Base-by-base conservation (phyloP, 306 rosid species). In the Malus sylvestris region DNA sequence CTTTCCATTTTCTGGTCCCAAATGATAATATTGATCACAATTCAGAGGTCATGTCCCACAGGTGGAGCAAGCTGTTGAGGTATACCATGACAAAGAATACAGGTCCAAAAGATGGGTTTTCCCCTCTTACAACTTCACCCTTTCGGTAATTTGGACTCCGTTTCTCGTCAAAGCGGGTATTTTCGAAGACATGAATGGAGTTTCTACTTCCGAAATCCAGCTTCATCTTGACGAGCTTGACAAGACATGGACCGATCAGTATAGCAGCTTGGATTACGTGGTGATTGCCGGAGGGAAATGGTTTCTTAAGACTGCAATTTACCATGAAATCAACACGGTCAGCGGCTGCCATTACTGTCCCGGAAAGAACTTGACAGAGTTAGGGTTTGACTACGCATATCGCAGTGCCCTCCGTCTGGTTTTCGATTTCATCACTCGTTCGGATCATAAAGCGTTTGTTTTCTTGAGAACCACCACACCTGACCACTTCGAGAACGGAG, bases 401-500 rank as follows among this genome's bases (percentile, higher is more conserved):
- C 86, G 87, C 63, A 91, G 83, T 82, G 89, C 85, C 11, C 70
- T 93, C 27, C 30, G 63, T 8, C 76, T 32, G n/a, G 88, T 80
- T 29, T 86, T 87, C 27, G 13, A 78, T 27, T 90, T 87, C 82
- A 18, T 87, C 14, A 66, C 73, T 6, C 35, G 57, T 18, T 71
- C 84, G 1, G 78, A 77, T 45, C 89, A 89, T 40, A 86, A 86
- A 62, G 77, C 88, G 0, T 42, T 52, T n/a, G 96, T 88, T 20
- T 82, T 93, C 78, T 79, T 91, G 52, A 81, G 98, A 87, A 89
- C 97, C 18, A 84, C 91, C 66, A 84, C 93, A 0, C 97, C 98
- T 0, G 98, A 93, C 32, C 98, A 93, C 84, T 93, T 93, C 58
- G 92, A 91, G 86, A 84, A 89, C 23, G 97, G 93, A 1, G 93